Conservation (phyloP, 2,329 filamentous ascomycete species). For the Ophiocordyceps sinensis region DNA sequence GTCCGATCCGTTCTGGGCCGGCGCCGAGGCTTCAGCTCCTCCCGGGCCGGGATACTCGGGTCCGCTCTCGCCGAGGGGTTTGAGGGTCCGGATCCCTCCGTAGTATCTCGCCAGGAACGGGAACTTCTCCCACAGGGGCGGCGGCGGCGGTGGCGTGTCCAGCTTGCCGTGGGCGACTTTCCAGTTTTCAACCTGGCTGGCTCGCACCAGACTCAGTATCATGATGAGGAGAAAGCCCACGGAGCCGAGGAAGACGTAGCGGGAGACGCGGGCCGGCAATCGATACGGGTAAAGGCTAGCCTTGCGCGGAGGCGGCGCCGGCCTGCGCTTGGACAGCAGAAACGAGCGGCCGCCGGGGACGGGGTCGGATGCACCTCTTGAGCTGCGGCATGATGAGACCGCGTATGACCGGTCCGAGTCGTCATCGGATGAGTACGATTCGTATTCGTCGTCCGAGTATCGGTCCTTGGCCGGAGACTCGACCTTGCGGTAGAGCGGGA, state of each 20-base stretch:
- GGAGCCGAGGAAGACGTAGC: conserved; percentile 63
- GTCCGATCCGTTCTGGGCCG: conserved; percentile 5
- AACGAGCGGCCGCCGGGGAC: conserved; percentile 24
- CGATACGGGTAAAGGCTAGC: conserved; percentile 34
- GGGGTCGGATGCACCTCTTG: conserved; percentile 36
- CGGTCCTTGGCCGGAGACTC: conserved; percentile 31
- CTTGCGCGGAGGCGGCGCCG: conserved; percentile 7
- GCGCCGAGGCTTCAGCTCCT: conserved; percentile 25
- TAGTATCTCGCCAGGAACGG: conserved; percentile 80
- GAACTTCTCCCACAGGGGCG: conserved; percentile 71
- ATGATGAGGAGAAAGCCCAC: conserved; percentile 59
- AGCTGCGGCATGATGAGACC: conserved; percentile 34
- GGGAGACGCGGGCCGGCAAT: conserved; percentile 57
- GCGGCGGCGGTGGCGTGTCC: conserved; percentile 35
- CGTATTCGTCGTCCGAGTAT: conserved; percentile 34
- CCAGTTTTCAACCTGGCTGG: conserved; percentile 56
- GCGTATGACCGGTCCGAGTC: conserved; percentile 26
- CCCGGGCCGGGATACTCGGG: conserved; percentile 69
- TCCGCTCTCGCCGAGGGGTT: conserved; percentile 48
- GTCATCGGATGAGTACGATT: conserved; percentile 31
- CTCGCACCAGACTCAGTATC: conserved; percentile 59
- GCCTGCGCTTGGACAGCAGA: conserved; percentile 24
- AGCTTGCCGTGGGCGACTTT: conserved; percentile 39
- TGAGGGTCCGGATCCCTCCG: conserved; percentile 65
- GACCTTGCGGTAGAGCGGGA: conserved; percentile 37